phyloP scores from a whole-genome alignment of 2,329 filamentous ascomycete genomes.

The Fusarium scirpi region DNA sequence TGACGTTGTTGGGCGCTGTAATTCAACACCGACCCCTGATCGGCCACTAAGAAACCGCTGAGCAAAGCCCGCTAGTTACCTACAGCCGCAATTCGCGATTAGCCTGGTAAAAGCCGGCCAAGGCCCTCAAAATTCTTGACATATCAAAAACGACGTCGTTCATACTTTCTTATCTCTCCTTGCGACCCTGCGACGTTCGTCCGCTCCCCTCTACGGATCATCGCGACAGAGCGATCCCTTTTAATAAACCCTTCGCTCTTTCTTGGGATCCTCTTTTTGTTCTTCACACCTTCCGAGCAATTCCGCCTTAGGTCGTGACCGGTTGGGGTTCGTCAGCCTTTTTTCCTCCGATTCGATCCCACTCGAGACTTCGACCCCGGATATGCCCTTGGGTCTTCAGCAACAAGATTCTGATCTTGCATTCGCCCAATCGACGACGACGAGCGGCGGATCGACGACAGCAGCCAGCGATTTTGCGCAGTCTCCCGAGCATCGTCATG shows the following conservation, averaged over 20 bases:
- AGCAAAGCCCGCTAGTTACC: conserved; percentile 21
- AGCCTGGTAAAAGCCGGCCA: conserved; percentile 10
- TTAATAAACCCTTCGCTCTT: background rate
- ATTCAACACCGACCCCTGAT: conserved; percentile 14
- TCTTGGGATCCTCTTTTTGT: conserved; percentile 27
- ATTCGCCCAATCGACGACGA: conserved; percentile 39
- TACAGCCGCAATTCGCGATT: conserved; percentile 39
- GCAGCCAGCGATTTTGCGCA: conserved; percentile 41
- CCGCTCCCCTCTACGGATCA: conserved; percentile 9
- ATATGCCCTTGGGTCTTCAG: conserved; percentile 47
- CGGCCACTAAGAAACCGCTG: conserved; percentile 30
- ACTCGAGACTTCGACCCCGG: conserved; percentile 19
- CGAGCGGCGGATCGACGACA: conserved; percentile 33
- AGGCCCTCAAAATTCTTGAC: conserved; percentile 40
- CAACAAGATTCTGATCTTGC: conserved; percentile 42
- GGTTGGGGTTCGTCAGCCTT: conserved; percentile 10
- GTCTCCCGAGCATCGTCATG: conserved; percentile 50
- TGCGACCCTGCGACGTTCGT: conserved; percentile 33
- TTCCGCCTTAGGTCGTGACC: conserved; percentile 29
- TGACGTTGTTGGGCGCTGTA: conserved; percentile 12
- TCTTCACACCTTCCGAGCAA: conserved; percentile 18
- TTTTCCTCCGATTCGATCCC: conserved; percentile 11
- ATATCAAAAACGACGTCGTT: conserved; percentile 35
- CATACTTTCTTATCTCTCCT: conserved; percentile 29
- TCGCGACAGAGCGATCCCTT: conserved; percentile 24